phyloP scores from a whole-genome alignment of 164 flowering plant species.

The Liriodendron chinense region DNA sequence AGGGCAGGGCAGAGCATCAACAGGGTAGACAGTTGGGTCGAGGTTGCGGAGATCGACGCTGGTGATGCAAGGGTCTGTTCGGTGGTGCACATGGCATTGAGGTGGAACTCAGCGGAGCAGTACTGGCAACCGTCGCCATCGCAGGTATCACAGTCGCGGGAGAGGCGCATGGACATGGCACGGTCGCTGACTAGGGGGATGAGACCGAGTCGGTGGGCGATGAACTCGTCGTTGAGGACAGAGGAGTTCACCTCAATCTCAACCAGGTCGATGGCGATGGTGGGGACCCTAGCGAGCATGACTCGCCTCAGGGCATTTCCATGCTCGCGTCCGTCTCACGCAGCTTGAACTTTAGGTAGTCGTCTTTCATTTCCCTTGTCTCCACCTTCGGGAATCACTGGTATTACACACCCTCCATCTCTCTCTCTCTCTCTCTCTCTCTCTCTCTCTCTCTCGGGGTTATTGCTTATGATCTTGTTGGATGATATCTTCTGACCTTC shows the following conservation, averaged over 20 bases:
- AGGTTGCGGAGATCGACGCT: constrained; percentile 68
- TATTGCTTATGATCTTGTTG: no score
- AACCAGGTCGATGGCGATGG: constrained; percentile 89
- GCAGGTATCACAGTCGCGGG: constrained; percentile 91
- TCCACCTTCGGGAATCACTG: constrained; percentile 82
- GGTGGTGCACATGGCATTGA: constrained; percentile 51
- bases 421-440: constrained; percentile 2
- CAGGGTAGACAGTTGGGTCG: constrained; percentile 71
- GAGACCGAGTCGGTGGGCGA: constrained; percentile 95
- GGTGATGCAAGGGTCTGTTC: constrained; percentile 85
- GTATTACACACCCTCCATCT: constrained; percentile 54
- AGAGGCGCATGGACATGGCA: constrained; percentile 90
- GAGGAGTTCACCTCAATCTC: constrained; percentile 96
- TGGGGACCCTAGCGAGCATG: constrained; percentile 94
- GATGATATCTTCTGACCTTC: no score
- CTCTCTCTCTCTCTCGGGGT: no score
- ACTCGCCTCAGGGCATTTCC: constrained; percentile 97
- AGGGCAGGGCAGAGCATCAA: constrained; percentile 51
- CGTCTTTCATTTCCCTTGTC: constrained; percentile 75
- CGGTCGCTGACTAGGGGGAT: constrained; percentile 79
- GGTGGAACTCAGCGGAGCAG: constrained; percentile 91
- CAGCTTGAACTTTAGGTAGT: constrained; percentile 85
- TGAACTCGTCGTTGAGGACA: constrained; percentile 95
- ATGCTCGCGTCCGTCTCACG: constrained; percentile 79
- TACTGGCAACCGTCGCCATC: constrained; percentile 98